Evolutionary conservation across 2,329 filamentous ascomycete species (phyloP).

Genomic region (Pseudofabraea citricarpa): DNA sequence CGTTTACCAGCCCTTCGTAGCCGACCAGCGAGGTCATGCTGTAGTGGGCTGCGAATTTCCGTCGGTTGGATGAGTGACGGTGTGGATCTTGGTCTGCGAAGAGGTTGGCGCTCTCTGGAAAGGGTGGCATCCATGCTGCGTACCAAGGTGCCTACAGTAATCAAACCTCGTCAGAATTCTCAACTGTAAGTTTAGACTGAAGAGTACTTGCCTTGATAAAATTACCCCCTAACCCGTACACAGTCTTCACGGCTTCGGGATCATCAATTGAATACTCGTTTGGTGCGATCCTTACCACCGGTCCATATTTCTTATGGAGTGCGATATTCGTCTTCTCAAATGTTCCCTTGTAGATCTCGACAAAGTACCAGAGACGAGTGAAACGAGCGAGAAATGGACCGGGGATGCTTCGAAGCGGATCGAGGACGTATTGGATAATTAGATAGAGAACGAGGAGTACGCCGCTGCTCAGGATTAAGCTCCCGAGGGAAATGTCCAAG

Average conservation of each 20-base stretch:
- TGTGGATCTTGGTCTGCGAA: conserved; percentile 31
- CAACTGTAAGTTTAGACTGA: too few species aligned
- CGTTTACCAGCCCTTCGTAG: conserved; percentile 45
- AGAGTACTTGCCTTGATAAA: conserved; percentile 29
- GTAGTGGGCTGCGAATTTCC: conserved; percentile 39
- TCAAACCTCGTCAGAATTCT: too few species aligned
- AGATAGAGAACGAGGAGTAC: conserved; percentile 4
- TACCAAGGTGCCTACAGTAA: conserved; percentile 30
- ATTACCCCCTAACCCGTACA: conserved; percentile 36
- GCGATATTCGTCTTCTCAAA: conserved; percentile 34
- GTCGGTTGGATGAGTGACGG: conserved; percentile 32
- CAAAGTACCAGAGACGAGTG: conserved; percentile 40
- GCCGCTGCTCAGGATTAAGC: not conserved
- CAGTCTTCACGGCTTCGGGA: conserved; percentile 32
- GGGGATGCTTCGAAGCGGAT: conserved; percentile 34
- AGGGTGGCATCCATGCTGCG: conserved; percentile 17
- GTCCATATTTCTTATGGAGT: conserved; percentile 36
- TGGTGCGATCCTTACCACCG: conserved; percentile 42
- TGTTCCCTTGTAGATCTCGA: conserved; percentile 30
- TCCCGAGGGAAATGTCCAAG: conserved; percentile 3
- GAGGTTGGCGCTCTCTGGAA: conserved; percentile 16
- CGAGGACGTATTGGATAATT: conserved; percentile 5
- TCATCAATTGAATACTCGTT: conserved; percentile 42
- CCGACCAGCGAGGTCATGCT: conserved; percentile 42
- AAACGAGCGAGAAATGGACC: conserved; percentile 41